Evolutionary conservation across 805 yeast genomes (phyloP).

Genomic region (Candida silvatica): DNA sequence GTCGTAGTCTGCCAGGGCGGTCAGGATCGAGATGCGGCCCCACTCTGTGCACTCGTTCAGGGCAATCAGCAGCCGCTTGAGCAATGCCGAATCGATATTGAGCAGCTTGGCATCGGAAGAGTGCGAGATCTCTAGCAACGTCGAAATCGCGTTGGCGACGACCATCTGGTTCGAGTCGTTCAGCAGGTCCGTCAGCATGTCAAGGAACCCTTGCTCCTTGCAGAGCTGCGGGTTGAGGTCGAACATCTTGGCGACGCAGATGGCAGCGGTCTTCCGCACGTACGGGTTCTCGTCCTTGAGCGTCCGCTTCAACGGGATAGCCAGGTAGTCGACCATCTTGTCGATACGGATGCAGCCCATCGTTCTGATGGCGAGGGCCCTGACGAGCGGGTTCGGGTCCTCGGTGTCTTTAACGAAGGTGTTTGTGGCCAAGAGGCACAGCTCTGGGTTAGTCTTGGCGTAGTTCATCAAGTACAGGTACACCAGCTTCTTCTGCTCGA

Average conservation of each 20-base stretch:
- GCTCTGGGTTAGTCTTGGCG: slow-evolving; percentile 93
- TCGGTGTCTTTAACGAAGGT: slow-evolving; percentile 93
- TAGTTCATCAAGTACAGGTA: slow-evolving; percentile 94
- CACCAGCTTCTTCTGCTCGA: slow-evolving; percentile 94
- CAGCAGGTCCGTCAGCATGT: slow-evolving; percentile 54
- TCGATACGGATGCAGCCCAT: slow-evolving; percentile 98
- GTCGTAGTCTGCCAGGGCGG: slow-evolving; percentile 67
- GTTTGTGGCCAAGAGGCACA: slow-evolving; percentile 92
- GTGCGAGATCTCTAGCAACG: slow-evolving; percentile 66
- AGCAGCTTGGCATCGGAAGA: slow-evolving; percentile 23
- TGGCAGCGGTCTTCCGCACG: slow-evolving; percentile 95
- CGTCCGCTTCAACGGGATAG: slow-evolving; percentile 79
- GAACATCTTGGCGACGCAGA: slow-evolving; percentile 91
- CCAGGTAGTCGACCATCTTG: slow-evolving; percentile 91
- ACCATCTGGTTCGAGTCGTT: slow-evolving; percentile 95
- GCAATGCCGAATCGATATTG: slow-evolving; percentile 30
- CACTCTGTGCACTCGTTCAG: slow-evolving; percentile 97
- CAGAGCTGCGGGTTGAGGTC: slow-evolving; percentile 78
- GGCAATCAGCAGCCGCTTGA: slow-evolving; percentile 66
- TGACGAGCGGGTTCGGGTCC: slow-evolving; percentile 91
- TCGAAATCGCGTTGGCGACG: slow-evolving; percentile 85
- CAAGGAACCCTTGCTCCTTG: slow-evolving; percentile 79
- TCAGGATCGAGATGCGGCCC: slow-evolving; percentile 90
- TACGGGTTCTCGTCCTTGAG: slow-evolving; percentile 91
- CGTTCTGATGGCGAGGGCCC: slow-evolving; percentile 94